Percentiles rank a stretch among this genome's conserved stretches.
phyloP scores from a whole-genome alignment of 2,329 filamentous ascomycete genomes.

The Aspergillus viridinutans region DNA sequence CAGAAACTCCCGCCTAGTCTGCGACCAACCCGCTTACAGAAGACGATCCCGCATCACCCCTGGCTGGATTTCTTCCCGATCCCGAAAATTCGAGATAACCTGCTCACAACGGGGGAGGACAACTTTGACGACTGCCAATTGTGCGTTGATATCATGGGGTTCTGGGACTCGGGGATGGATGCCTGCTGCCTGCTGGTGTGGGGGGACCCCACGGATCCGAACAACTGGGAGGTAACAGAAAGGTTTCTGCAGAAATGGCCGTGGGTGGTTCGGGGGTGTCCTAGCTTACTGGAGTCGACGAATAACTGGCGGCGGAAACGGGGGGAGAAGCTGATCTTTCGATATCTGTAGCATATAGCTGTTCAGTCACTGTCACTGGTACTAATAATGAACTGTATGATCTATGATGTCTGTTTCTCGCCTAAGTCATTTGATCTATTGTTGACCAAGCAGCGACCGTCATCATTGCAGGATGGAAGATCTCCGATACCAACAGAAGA shows the following conservation, averaged over 20 bases:
- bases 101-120: conserved; percentile 27
- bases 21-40: conserved; percentile 39
- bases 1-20: conserved; percentile 23
- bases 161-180: conserved; percentile 20
- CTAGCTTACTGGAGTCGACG: conserved; percentile 21
- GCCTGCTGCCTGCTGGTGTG: conserved; percentile 44
- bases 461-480: not conserved
- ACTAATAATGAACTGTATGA: not conserved
- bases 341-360: conserved; percentile 18
- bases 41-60: conserved; percentile 38
- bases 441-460: not conserved
- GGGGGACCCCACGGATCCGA: conserved; percentile 45
- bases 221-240: conserved; percentile 47
- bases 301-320: conserved; percentile 24
- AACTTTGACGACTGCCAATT: conserved; percentile 33
- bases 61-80: conserved; percentile 33
- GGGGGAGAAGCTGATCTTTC: conserved; percentile 24
- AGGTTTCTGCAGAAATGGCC: conserved; percentile 46
- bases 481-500: not conserved
- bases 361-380: not conserved
- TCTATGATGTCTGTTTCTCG: too few relatives aligned
- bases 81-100: conserved; percentile 39
- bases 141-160: conserved; percentile 37
- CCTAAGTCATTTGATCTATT: not conserved
- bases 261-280: conserved; percentile 24